These are phyloP conservation scores for Cutaneotrichosporon mucoides DNA, from an alignment of 1,284 basidiomycete species.

Conservation along the genomic window DNA sequence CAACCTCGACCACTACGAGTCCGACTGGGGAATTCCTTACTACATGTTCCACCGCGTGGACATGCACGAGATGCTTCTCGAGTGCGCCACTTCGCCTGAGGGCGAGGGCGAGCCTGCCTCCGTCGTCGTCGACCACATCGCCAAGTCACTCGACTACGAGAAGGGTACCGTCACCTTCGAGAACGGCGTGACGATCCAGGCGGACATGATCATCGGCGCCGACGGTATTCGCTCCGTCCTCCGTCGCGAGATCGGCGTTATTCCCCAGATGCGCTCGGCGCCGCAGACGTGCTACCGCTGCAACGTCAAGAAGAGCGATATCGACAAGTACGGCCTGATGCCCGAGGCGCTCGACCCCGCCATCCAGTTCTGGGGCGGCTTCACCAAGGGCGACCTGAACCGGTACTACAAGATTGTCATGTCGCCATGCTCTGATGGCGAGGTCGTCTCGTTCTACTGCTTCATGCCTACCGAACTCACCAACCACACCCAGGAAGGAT, in stretches of 20 bases:
- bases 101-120: constrained; percentile 36
- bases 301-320: constrained; percentile 40
- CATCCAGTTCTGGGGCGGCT: constrained; percentile 50
- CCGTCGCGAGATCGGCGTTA: constrained; percentile 31
- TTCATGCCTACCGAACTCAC: constrained; percentile 45
- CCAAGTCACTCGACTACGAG: constrained; percentile 37
- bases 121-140: constrained; percentile 42
- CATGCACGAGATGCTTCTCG: constrained; percentile 44
- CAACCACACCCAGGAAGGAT: constrained; percentile 48
- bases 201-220: constrained; percentile 46
- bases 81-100: constrained; percentile 32
- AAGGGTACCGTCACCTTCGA: constrained; percentile 38
- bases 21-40: constrained; percentile 38
- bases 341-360: constrained; percentile 42
- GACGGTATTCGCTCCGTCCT: constrained; percentile 45
- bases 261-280: constrained; percentile 40
- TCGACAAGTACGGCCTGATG: constrained; percentile 42
- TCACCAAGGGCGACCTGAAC: constrained; percentile 29
- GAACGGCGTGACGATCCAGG: constrained; percentile 36
- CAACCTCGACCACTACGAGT: constrained; percentile 33
- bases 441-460: constrained; percentile 48
- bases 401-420: constrained; percentile 50
- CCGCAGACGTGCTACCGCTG: constrained; percentile 49
- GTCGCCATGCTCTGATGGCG: constrained; percentile 41
- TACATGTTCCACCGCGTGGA: constrained; percentile 46